Base-by-base conservation (phyloP, 441 rosid species). In the Adansonia gregorii region DNA sequence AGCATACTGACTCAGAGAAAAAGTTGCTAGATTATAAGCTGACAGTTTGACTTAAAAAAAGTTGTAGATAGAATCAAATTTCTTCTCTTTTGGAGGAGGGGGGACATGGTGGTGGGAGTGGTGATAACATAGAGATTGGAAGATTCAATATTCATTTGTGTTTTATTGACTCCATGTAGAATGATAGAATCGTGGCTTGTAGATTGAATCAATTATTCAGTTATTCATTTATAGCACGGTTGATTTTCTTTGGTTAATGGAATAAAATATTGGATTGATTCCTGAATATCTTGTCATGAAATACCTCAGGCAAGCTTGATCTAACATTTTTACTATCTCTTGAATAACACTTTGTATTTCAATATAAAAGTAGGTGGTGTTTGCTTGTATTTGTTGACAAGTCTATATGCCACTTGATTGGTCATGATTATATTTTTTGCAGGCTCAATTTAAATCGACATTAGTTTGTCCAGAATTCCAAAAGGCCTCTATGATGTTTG, bases 381-480 rank as follows among this genome's bases (percentile, higher is more conserved):
- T 71, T 71, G n/a, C 27, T 52, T 52, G 58, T 71, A 52, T 27
- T 31, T 2, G 27, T 54, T 71, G 46, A 17, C 48, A n/a, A 31
- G 74, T 71, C 35, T 17, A 31, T 70, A 27, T 52, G 52, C 61
- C 49, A 27, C 49, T 54, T 71, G 9, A 71, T 46, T 43, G 31
- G 54, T 63, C 46, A 58, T 72, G 39, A 72, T 78, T 77, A 27
- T 60, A 6, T 68, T 74, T 54, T 17, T 74, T 73, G 78, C 84
- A 92, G 96, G 96, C 93, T 59, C 96, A 92, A 84, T 92, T 84
- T 87, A 90, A 90, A 83, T 92, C 96, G 83, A 92, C 94, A 67
- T 82, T 92, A 84, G 92, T 90, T 73, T 92, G 96, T 83, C 96
- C 96, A 78, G 75, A 84, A 77, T 92, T 93, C 91, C 87, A 81